A percentile compares a stretch with the other conserved stretches of the same genome.
These are phyloP conservation scores for Suillus cothurnatus DNA, from an alignment of 768 basidiomycete genomes.

Conservation along the genomic window DNA sequence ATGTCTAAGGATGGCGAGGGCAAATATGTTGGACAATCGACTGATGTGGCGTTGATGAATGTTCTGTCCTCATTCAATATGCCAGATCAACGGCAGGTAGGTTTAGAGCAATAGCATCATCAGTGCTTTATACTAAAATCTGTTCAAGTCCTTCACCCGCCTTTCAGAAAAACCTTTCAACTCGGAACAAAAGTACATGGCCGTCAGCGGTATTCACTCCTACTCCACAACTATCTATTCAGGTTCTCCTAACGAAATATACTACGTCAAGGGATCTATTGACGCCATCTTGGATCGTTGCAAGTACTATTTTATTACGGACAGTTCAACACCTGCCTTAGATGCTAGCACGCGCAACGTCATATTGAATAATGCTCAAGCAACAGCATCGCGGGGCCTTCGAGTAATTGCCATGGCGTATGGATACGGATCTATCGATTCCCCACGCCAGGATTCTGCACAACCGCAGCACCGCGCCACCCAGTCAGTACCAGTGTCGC, in stretches of 20 bases:
- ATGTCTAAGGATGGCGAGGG: conserved; percentile 66
- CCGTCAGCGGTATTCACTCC: conserved; percentile 73
- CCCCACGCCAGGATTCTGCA: conserved; percentile 24
- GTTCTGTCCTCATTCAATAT: conserved; percentile 68
- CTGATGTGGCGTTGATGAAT: conserved; percentile 90
- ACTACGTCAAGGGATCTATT: conserved; percentile 92
- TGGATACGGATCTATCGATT: conserved; percentile 65
- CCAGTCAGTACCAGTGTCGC: conserved; percentile 26
- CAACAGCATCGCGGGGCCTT: conserved; percentile 73
- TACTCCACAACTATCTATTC: conserved; percentile 30
- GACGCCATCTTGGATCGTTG: conserved; percentile 86
- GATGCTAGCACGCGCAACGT: conserved; percentile 68
- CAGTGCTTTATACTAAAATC: conserved; percentile 7
- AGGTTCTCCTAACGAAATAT: conserved; percentile 62
- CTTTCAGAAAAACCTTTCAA: conserved; percentile 86
- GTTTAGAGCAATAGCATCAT: conserved; percentile 23
- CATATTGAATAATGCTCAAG: conserved; percentile 71
- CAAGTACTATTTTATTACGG: conserved; percentile 86
- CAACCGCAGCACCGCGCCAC: conserved; percentile 20
- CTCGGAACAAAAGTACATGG: conserved; percentile 95
- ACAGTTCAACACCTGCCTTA: conserved; percentile 83
- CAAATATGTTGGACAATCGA: conserved; percentile 81
- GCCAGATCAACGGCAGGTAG: conserved; percentile 69
- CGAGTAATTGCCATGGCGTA: conserved; percentile 93
- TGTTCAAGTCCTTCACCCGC: conserved; percentile 61